Percentiles rank a stretch among this genome's conserved stretches.
Evolutionary conservation across 2,329 filamentous ascomycete species (phyloP).

Genomic region (Cytospora schulzeri): DNA sequence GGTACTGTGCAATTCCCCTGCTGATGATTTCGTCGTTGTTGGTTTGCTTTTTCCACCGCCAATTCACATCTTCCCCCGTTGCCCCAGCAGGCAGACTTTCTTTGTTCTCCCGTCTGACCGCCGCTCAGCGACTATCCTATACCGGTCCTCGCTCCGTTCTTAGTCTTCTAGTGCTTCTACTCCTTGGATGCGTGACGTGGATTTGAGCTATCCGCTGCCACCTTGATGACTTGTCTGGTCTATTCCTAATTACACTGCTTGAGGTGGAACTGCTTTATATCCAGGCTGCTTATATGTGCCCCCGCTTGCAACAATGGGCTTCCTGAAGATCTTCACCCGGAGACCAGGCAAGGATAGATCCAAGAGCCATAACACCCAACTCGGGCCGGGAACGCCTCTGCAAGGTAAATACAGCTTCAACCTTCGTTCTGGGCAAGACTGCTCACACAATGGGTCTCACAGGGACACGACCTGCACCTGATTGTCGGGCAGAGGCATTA

Average conservation of each 20-base stretch:
- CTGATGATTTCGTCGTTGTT: background rate
- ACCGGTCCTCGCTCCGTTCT: background rate
- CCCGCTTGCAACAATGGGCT: constrained; percentile 37
- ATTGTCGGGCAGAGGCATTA: constrained; percentile 32
- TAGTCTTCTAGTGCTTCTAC: background rate
- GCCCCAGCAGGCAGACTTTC: constrained; percentile 1
- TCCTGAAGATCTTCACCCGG: constrained; percentile 39
- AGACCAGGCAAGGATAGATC: constrained; percentile 31
- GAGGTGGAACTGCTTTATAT: background rate
- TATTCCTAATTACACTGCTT: background rate
- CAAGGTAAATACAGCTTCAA: constrained; percentile 9
- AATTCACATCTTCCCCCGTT: background rate
- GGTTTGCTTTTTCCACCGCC: constrained; percentile 7
- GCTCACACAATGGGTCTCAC: background rate
- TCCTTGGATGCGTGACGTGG: background rate
- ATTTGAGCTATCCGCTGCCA: background rate
- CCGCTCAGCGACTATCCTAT: background rate
- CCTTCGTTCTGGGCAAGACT: background rate
- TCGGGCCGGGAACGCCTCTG: background rate
- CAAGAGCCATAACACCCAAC: background rate
- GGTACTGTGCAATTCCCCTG: background rate
- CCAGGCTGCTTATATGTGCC: constrained; percentile 12
- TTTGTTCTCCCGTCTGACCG: background rate
- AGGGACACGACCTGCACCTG: background rate
- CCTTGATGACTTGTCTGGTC: background rate